Percentiles rank a stretch among this genome's conserved stretches.
phyloP scores from a whole-genome alignment of 805 yeast genomes.

The Saccharomyces kudriavzevii region DNA sequence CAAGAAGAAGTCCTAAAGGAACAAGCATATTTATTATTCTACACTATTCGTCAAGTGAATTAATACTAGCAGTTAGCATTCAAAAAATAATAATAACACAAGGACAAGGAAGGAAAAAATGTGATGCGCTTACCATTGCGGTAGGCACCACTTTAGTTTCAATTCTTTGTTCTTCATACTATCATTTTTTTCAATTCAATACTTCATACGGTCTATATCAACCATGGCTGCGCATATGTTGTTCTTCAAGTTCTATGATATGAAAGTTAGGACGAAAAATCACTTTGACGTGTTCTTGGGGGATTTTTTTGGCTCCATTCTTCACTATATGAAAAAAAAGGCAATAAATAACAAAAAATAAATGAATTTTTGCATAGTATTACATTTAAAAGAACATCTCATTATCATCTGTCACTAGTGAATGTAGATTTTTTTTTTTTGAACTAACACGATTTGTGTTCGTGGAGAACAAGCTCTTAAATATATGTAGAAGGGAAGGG shows the following conservation, averaged over 20 bases:
- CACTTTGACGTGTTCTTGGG: not conserved
- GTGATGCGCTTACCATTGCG: not conserved
- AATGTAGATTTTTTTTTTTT: not conserved
- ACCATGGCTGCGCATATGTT: not conserved
- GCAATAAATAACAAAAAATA: not conserved
- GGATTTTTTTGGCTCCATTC: not conserved
- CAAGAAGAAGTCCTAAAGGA: constrained; percentile 58
- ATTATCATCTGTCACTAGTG: not conserved
- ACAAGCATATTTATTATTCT: constrained; percentile 75
- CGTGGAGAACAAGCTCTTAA: not conserved
- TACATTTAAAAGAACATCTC: not conserved
- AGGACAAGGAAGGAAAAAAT: not conserved
- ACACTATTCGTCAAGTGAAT: constrained; percentile 37
- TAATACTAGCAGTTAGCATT: constrained; percentile 1
- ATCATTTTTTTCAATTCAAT: not conserved
- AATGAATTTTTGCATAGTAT: not conserved
- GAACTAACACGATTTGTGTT: not conserved
- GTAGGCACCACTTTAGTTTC: not conserved
- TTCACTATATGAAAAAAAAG: not conserved
- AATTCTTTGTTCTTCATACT: not conserved
- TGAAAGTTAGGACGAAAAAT: not conserved
- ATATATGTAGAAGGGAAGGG: not conserved
- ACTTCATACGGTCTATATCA: not conserved
- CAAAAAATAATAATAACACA: not conserved
- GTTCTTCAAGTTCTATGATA: not conserved